Percentiles rank a stretch among this genome's conserved stretches.
Conservation (phyloP, 1,284 basidiomycete genomes). For the Puccinia coronata region DNA sequence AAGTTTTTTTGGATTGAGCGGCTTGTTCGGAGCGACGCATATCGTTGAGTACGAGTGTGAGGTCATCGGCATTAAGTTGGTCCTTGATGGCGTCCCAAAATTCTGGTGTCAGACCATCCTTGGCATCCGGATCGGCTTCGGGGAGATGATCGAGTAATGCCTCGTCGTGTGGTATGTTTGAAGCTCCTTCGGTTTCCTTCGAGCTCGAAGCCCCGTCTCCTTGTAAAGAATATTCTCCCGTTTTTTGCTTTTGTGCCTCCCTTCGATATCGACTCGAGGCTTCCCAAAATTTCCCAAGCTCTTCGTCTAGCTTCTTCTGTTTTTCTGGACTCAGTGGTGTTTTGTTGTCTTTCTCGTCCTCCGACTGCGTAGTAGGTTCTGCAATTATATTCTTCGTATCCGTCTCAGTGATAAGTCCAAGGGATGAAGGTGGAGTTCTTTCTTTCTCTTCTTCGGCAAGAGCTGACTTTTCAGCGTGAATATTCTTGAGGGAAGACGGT, state of each 20-base stretch:
- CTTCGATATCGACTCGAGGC: slow-evolving; percentile 41
- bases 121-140: slow-evolving; percentile 49
- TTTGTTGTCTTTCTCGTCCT: background rate
- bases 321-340: background rate
- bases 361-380: background rate
- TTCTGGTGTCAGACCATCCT: slow-evolving; percentile 38
- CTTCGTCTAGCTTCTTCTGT: slow-evolving; percentile 38
- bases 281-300: slow-evolving; percentile 41
- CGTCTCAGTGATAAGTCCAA: background rate
- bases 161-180: too few species aligned
- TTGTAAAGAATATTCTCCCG: slow-evolving; percentile 31
- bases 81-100: slow-evolving; percentile 35
- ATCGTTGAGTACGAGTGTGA: slow-evolving; percentile 4
- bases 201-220: slow-evolving; percentile 15
- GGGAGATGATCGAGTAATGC: slow-evolving; percentile 16
- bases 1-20: background rate
- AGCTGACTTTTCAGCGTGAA: background rate
- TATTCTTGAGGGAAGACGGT: background rate
- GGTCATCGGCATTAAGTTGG: background rate
- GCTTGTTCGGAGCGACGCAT: slow-evolving; percentile 2
- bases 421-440: background rate
- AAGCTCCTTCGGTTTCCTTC: background rate
- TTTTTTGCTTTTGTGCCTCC: slow-evolving; percentile 23
- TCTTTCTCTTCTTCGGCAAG: background rate
- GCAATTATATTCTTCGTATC: too few species aligned